These are phyloP conservation scores for Hippophae tibetana DNA, from an alignment of 306 rosid species.

Conservation along the genomic window DNA sequence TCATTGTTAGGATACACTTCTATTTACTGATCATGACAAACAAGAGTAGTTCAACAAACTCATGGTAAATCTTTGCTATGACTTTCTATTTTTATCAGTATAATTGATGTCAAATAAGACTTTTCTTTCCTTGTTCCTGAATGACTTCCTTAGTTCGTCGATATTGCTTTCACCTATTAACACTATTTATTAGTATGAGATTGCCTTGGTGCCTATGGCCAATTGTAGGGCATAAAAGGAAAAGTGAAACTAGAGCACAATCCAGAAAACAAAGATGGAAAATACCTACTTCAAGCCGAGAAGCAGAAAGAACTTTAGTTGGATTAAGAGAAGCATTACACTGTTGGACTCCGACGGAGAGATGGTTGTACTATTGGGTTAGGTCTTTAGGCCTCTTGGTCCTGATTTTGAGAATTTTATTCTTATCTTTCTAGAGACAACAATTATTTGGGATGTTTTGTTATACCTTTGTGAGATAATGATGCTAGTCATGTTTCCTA, in stretches of 20 bases:
- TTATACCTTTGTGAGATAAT: too few species aligned
- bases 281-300: slow-evolving; percentile 43
- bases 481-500: too few species aligned
- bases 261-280: slow-evolving; percentile 33
- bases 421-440: too few species aligned
- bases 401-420: too few species aligned
- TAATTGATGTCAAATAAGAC: neutral
- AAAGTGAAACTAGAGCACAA: too few species aligned
- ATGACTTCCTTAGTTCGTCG: slow-evolving; percentile 30
- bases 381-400: slow-evolving; percentile 49
- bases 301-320: slow-evolving; percentile 85
- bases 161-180: slow-evolving; percentile 61
- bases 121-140: slow-evolving; percentile 23
- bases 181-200: slow-evolving; percentile 88
- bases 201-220: too few species aligned
- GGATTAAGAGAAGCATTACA: slow-evolving; percentile 93
- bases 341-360: slow-evolving; percentile 90
- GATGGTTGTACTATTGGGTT: slow-evolving; percentile 99
- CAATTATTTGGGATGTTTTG: too few species aligned
- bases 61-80: too few species aligned
- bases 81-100: too few species aligned
- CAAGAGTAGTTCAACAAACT: too few species aligned
- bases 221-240: too few species aligned
- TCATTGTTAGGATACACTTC: too few species aligned
- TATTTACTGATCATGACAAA: neutral